A percentile compares a stretch with the other conserved stretches of the same genome.
Conservation (phyloP, 2,329 filamentous ascomycete species). For the Curvularia spicifera region DNA sequence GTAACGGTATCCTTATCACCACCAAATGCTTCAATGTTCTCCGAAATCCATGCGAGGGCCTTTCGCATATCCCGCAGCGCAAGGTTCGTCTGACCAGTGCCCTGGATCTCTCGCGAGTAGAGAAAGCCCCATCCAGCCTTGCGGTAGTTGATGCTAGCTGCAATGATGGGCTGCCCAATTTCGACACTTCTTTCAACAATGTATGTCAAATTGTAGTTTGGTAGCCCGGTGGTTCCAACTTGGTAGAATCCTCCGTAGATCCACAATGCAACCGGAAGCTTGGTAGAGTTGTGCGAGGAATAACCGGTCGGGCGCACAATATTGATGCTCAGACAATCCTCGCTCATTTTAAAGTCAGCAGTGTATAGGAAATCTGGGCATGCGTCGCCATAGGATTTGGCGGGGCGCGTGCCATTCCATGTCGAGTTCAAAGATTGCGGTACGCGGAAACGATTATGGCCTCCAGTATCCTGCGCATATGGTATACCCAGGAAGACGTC, state of each 20-base stretch:
- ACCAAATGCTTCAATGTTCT: conserved; percentile 54
- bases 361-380: conserved; percentile 48
- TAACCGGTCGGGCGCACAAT: conserved; percentile 62
- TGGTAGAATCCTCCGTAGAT: conserved; percentile 60
- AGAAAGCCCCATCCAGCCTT: conserved; percentile 74
- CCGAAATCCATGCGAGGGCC: conserved; percentile 55
- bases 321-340: conserved; percentile 69
- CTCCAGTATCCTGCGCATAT: conserved; percentile 62
- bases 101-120: conserved; percentile 55
- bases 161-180: conserved; percentile 47
- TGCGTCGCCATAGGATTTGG: conserved; percentile 51
- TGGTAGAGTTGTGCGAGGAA: conserved; percentile 41
- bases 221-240: conserved; percentile 52
- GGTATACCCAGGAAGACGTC: conserved; percentile 60
- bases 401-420: conserved; percentile 49
- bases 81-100: conserved; percentile 55
- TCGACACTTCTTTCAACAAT: conserved; percentile 59
- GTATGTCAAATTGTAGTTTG: conserved; percentile 68
- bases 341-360: conserved; percentile 51
- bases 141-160: conserved; percentile 53
- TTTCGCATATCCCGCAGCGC: conserved; percentile 53
- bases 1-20: conserved; percentile 52
- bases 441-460: conserved; percentile 60
- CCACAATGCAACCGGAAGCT: conserved; percentile 66
- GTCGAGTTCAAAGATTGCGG: conserved; percentile 58